Percentiles rank a stretch among this genome's conserved stretches.
Evolutionary conservation across 176 grass and related monocot species (phyloP).

Genomic region (Olyra latifolia): DNA sequence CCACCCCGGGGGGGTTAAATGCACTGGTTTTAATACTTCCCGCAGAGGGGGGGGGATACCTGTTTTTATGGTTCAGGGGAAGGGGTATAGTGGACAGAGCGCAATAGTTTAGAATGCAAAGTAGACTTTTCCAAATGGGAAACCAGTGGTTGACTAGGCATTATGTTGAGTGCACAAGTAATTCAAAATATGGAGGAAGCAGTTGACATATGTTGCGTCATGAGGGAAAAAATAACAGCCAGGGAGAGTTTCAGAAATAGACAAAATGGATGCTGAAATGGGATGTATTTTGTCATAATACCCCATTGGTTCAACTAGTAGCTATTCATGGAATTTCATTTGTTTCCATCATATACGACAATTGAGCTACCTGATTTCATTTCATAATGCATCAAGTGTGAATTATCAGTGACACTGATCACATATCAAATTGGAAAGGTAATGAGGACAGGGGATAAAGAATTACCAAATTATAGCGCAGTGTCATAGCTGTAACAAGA

Average conservation of each 20-base stretch:
- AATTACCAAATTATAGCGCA: background rate
- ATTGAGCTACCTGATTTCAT: slow-evolving; percentile 5
- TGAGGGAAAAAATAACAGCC: background rate
- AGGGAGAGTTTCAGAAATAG: slow-evolving; percentile 12
- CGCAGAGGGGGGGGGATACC: too few species aligned
- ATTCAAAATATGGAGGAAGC: background rate
- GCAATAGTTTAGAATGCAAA: too few species aligned
- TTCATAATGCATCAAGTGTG: background rate
- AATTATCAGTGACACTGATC: background rate
- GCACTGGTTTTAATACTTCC: too few species aligned
- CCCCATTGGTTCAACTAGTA: background rate
- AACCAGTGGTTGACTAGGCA: background rate
- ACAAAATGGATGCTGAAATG: slow-evolving; percentile 21
- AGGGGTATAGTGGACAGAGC: too few species aligned
- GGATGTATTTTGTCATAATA: background rate
- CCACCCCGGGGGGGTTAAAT: too few species aligned
- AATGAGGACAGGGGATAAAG: background rate
- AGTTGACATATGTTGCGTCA: background rate
- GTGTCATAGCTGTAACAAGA: slow-evolving; percentile 4
- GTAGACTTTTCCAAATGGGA: background rate
- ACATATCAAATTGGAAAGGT: background rate
- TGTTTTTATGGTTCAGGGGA: too few species aligned
- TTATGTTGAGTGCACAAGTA: background rate
- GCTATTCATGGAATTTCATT: slow-evolving; percentile 7
- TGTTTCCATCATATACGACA: slow-evolving; percentile 16